Conservation (phyloP, 2,329 filamentous ascomycete species). For the Alternaria infectoria region DNA sequence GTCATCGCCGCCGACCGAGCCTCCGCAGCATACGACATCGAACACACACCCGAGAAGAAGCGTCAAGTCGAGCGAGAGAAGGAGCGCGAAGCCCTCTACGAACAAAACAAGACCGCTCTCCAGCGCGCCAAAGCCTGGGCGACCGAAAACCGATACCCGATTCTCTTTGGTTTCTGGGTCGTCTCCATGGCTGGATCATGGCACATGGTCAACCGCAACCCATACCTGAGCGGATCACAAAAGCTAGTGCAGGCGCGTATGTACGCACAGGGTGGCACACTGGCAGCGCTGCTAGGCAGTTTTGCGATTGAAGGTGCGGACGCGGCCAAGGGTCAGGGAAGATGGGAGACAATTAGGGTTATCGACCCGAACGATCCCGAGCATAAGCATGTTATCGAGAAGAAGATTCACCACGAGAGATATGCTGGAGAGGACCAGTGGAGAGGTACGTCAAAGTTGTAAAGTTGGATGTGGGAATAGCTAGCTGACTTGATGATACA, state of each 20-base stretch:
- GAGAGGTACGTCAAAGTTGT: constrained; percentile 67
- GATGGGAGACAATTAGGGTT: constrained; percentile 85
- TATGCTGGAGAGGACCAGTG: constrained; percentile 92
- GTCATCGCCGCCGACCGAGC: constrained; percentile 85
- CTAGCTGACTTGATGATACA: constrained; percentile 44
- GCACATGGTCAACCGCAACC: constrained; percentile 77
- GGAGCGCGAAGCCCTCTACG: constrained; percentile 49
- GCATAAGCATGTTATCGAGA: constrained; percentile 84
- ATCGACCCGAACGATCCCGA: constrained; percentile 81
- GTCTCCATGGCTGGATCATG: constrained; percentile 79
- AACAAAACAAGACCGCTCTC: constrained; percentile 61
- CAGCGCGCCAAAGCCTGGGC: constrained; percentile 76
- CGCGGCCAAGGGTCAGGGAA: constrained; percentile 73
- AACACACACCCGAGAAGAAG: constrained; percentile 64
- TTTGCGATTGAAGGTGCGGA: constrained; percentile 85
- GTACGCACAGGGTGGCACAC: constrained; percentile 87
- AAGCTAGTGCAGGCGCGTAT: constrained; percentile 95
- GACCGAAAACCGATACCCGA: constrained; percentile 80
- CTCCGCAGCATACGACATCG: constrained; percentile 73
- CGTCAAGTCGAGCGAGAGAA: constrained; percentile 37
- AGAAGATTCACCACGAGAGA: constrained; percentile 84
- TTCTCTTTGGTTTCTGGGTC: constrained; percentile 83
- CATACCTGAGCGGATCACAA: constrained; percentile 75
- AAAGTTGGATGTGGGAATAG: not conserved
- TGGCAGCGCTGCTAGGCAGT: constrained; percentile 81